Evolutionary conservation across 495 filamentous ascomycete species (phyloP), one percentile per base, ranked within the genome.

Genomic region (Wilcoxina mikolae): DNA sequence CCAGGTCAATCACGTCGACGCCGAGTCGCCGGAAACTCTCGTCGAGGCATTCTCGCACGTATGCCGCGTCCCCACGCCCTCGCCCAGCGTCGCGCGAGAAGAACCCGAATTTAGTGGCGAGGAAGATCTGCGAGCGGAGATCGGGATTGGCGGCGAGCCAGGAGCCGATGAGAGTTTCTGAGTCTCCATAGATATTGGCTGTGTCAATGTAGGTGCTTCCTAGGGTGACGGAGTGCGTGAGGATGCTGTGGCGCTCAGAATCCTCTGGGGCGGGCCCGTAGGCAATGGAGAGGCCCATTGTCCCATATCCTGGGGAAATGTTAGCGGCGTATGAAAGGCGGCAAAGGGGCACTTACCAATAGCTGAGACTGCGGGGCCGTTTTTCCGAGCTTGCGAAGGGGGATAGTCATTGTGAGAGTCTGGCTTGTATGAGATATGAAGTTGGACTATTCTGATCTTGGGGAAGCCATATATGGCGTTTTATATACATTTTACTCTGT

Each of bases 1-100:
- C 81, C 9, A 86, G 62, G 55, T 86, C 81, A 33, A 86, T 71
- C 4, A 53, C 60, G 1, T 74, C 68, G 1, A 74, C 58, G 0
- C 73, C 72, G 0, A 84, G 66, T 0, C 74, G 65, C 50, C 66
- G 57, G 18, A 81, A 62, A n/a, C 73, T 76, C 51, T 67, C 70
- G 50, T 74, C 73, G 55, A 73, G 74, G n/a, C 73, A 70, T 26
- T 66, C 7, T 1, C 69, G 66, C 28, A 72, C 72, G 51, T 80
- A 78, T 55, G 76, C 77, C 0, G 77, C 73, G 18, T 74, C 71
- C 67, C 73, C 20, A 68, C 69, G 26, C 1, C 22, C 47, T n/a
- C n/a, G 10, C 3, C 15, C 23, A 18, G 38, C 28, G 28, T 38
- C 55, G 33, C 33, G 57, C 3, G 39, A 27, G 46, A 35, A 1